Percentiles rank a stretch among this genome's conserved stretches.
phyloP scores from a whole-genome alignment of 371 early-diverging fungal genomes.

The Gilbertella persicaria region DNA sequence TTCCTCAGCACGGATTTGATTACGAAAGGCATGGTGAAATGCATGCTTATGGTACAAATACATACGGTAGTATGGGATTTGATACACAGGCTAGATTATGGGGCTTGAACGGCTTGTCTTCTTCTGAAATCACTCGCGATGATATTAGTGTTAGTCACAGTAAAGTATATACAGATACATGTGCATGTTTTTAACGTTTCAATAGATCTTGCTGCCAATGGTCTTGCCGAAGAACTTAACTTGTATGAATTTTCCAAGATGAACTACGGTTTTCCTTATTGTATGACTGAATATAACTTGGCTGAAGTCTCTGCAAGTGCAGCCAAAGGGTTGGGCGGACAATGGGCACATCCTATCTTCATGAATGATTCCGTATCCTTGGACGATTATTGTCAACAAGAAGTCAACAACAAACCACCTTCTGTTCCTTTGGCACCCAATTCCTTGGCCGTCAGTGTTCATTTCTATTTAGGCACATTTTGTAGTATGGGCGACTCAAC shows the following conservation, averaged over 20 bases:
- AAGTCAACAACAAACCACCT: slow-evolving; percentile 27
- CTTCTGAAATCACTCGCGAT: not conserved
- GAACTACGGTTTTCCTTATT: slow-evolving; percentile 47
- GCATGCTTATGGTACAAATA: slow-evolving; percentile 39
- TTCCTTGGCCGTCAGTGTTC: slow-evolving; percentile 24
- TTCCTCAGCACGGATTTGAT: slow-evolving; percentile 41
- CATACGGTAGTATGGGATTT: slow-evolving; percentile 38
- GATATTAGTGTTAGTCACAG: slow-evolving; percentile 12
- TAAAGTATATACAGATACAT: not conserved
- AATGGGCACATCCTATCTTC: slow-evolving; percentile 46
- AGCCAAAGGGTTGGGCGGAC: slow-evolving; percentile 32
- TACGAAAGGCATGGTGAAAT: slow-evolving; percentile 40
- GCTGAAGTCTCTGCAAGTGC: slow-evolving; percentile 12
- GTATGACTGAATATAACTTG: slow-evolving; percentile 40
- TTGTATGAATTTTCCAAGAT: slow-evolving; percentile 30
- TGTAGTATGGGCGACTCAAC: slow-evolving; percentile 43
- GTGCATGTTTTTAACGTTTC: not conserved
- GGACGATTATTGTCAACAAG: slow-evolving; percentile 35
- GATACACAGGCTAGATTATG: slow-evolving; percentile 49
- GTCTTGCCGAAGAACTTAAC: slow-evolving; percentile 46
- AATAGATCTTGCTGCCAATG: slow-evolving; percentile 23
- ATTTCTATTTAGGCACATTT: slow-evolving; percentile 44
- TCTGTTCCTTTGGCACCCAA: slow-evolving; percentile 30
- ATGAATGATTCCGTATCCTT: slow-evolving; percentile 33
- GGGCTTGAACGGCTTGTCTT: slow-evolving; percentile 36